A percentile compares a stretch with the other conserved stretches of the same genome.
These are phyloP conservation scores for Xylaria grammica DNA, from an alignment of 495 filamentous ascomycete species.

Conservation along the genomic window DNA sequence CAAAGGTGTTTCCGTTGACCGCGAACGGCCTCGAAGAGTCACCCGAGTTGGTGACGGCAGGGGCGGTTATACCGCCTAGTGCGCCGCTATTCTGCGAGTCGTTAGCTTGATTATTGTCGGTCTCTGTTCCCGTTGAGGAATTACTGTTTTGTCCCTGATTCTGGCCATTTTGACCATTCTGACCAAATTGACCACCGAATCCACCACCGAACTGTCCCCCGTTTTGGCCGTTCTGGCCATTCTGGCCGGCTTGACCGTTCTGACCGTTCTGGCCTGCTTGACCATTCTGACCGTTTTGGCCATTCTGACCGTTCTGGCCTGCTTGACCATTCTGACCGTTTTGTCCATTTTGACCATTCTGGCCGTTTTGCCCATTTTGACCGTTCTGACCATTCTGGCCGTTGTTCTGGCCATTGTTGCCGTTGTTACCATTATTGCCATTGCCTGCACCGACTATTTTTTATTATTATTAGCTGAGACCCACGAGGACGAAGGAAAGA, in stretches of 20 bases:
- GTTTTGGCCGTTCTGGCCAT: neutral
- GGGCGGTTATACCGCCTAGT: slow-evolving; percentile 42
- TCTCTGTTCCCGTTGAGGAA: slow-evolving; percentile 8
- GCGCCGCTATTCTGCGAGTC: slow-evolving; percentile 25
- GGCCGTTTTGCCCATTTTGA: slow-evolving; percentile 24
- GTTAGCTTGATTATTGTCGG: slow-evolving; percentile 29
- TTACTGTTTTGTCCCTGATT: slow-evolving; percentile 19
- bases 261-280: slow-evolving; percentile 1
- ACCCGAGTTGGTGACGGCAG: slow-evolving; percentile 45
- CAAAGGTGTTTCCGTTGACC: slow-evolving; percentile 59
- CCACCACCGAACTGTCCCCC: too few species aligned
- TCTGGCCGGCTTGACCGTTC: slow-evolving; percentile 12
- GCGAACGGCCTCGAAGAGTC: slow-evolving; percentile 51
- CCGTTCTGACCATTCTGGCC: slow-evolving; percentile 18
- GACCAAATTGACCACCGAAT: slow-evolving; percentile 7
- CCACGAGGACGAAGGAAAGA: neutral
- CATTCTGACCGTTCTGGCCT: slow-evolving; percentile 5
- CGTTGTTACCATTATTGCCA: slow-evolving; percentile 27
- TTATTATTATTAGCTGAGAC: slow-evolving; percentile 31
- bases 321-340: slow-evolving; percentile 11
- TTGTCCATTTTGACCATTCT: slow-evolving; percentile 19
- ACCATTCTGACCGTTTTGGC: slow-evolving; percentile 11
- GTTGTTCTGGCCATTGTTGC: slow-evolving; percentile 27
- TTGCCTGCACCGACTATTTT: slow-evolving; percentile 38
- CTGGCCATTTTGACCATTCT: slow-evolving; percentile 22